These are phyloP conservation scores for Fusarium siculi DNA, from an alignment of 2,329 filamentous ascomycete genomes.

Conservation along the genomic window DNA sequence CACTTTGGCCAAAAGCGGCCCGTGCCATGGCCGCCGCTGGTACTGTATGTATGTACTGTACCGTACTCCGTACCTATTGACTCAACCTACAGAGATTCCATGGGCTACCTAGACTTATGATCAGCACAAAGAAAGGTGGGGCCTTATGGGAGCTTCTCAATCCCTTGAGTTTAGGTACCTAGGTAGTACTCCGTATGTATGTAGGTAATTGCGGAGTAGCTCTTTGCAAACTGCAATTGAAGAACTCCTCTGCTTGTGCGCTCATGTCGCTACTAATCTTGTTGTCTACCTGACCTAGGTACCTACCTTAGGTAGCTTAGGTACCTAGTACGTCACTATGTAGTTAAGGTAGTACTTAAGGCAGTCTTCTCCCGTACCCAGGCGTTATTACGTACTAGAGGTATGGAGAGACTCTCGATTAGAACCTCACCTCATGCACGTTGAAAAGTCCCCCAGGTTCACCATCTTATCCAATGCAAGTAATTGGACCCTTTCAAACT, in stretches of 20 bases:
- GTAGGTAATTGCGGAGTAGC: not conserved
- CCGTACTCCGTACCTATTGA: not conserved
- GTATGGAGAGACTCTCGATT: not conserved
- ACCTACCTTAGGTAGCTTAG: no score
- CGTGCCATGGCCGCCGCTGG: conserved; percentile 17
- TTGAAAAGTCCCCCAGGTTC: conserved; percentile 9
- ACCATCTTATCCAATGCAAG: conserved; percentile 12
- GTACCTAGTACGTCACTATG: no score
- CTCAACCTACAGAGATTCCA: not conserved
- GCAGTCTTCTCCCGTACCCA: not conserved
- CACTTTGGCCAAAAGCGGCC: conserved; percentile 19
- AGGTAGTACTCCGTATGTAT: not conserved
- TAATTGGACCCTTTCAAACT: conserved; percentile 14
- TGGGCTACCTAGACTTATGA: conserved; percentile 1
- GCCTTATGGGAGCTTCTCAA: not conserved
- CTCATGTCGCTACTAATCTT: not conserved
- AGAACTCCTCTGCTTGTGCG: not conserved
- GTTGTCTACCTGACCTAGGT: not conserved
- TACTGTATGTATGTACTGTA: not conserved
- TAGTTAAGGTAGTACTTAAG: not conserved
- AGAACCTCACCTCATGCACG: conserved; percentile 8
- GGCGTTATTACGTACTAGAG: not conserved
- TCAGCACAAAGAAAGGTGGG: conserved; percentile 17
- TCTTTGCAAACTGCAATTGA: conserved; percentile 2
- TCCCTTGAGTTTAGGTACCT: not conserved